phyloP scores from a whole-genome alignment of 306 rosid species.

The Cicer bijugum region DNA sequence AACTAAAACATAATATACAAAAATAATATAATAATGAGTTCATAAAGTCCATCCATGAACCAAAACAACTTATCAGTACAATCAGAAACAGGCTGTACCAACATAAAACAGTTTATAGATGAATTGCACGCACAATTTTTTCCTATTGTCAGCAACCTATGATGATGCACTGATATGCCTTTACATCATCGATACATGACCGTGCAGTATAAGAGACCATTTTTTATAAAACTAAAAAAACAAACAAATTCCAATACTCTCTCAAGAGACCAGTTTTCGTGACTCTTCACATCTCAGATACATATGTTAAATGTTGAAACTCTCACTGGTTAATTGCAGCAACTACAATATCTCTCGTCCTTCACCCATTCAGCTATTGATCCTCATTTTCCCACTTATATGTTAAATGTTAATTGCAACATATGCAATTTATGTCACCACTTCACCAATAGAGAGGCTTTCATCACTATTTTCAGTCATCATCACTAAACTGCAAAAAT shows the following conservation, averaged over 20 bases:
- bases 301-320: slow-evolving; percentile 1
- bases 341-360: background rate
- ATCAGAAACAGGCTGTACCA: background rate
- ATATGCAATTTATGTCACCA: too few relatives aligned
- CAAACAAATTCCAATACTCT: background rate
- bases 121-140: slow-evolving; percentile 5
- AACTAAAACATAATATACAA: slow-evolving; percentile 30
- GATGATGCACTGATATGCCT: background rate
- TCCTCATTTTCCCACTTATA: background rate
- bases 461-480: too few relatives aligned
- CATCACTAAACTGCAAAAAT: too few relatives aligned
- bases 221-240: background rate
- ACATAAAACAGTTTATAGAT: background rate
- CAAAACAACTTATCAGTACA: slow-evolving; percentile 14
- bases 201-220: background rate
- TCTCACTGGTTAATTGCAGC: background rate
- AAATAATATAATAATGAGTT: background rate
- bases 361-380: background rate
- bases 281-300: background rate
- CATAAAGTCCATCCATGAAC: slow-evolving; percentile 4
- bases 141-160: background rate
- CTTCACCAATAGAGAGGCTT: too few relatives aligned
- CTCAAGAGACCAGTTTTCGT: background rate
- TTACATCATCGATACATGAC: background rate
- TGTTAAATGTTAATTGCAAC: too few relatives aligned